Base-by-base conservation (phyloP, 495 filamentous ascomycete species). In the Wilcoxina mikolae region DNA sequence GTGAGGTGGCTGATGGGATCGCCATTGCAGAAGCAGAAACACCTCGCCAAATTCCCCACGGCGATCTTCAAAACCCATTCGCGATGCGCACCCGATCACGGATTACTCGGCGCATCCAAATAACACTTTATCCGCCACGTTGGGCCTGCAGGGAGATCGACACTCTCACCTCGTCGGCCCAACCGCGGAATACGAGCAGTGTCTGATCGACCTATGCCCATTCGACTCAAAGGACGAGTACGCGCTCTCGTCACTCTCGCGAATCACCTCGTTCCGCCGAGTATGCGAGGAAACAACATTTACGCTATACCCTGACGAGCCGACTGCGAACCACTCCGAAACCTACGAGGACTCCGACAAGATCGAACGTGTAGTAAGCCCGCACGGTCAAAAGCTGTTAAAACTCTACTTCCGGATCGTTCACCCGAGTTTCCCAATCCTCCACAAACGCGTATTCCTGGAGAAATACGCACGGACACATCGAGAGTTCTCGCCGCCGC, bases 371-470 rank as follows among this genome's bases (percentile, higher is more conserved):
- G 71, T 91, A 60, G 83, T 95, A 46, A 78, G 83, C 27, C 85
- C 86, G 4, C 79, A 94, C 68, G 87, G 87, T 39, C 77, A 80
- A 53, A 79, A 79, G 10, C 65, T 95, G 65, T 79, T 95, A 48
- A 83, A 90, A 55, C 75, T 93, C 49, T 98, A 89, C 73, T 94
- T 94, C 61, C 76, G 80, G 50, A 74, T 85, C 51, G 81, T 95
- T 43, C 91, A 95, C 67, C 89, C 87, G 0, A 86, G 77, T 55
- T 93, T 94, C 60, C 90, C 90, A 28, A 86, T 98, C 55, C 71
- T 95, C 48, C 82, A 94, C 61, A 89, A 94, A 70, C 77, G 80
- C 56, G 77, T 87, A 29, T 94, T 94, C 65, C 78, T 85, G 60
- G 85, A 93, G 60, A 84, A 87, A 59, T 87, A 93, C 64, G 74